Conservation (phyloP, 768 basidiomycete species). For the Cantharellus anzutake region DNA sequence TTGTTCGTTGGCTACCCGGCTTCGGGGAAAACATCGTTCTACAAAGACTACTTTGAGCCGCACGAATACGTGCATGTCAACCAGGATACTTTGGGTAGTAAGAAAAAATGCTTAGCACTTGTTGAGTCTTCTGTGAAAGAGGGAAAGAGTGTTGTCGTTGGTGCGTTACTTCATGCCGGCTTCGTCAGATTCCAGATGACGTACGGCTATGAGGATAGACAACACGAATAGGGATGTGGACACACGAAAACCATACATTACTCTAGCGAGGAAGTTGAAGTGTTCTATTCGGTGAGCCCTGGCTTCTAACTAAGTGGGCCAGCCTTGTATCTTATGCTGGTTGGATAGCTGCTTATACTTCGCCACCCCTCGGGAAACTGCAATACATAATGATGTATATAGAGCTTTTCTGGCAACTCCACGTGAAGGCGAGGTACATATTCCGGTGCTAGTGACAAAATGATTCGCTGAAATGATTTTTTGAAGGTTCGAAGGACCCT, state of each 20-base stretch:
- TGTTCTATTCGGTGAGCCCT: conserved; percentile 35
- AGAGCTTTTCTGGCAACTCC: conserved; percentile 30
- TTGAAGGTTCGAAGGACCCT: not conserved
- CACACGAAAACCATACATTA: conserved; percentile 55
- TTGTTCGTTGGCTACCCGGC: conserved; percentile 44
- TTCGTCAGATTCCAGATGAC: not conserved
- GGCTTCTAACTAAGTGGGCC: too few species aligned
- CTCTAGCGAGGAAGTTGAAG: conserved; percentile 36
- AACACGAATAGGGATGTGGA: conserved; percentile 71
- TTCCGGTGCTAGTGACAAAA: not conserved
- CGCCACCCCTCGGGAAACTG: conserved; percentile 54
- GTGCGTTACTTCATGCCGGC: conserved; percentile 21
- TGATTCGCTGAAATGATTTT: not conserved
- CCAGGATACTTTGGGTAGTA: conserved; percentile 63
- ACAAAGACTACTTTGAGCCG: conserved; percentile 41
- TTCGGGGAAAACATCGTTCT: conserved; percentile 74
- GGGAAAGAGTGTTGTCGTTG: conserved; percentile 57
- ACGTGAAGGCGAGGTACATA: not conserved
- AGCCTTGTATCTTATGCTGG: too few species aligned
- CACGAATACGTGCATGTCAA: conserved; percentile 67
- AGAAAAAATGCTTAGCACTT: conserved; percentile 52
- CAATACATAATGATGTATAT: conserved; percentile 89
- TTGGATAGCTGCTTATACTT: conserved; percentile 51
- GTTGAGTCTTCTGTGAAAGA: conserved; percentile 34
- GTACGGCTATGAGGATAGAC: conserved; percentile 26